Base-by-base conservation (phyloP, 2,329 filamentous ascomycete genomes). In the Epichloe scottii region DNA sequence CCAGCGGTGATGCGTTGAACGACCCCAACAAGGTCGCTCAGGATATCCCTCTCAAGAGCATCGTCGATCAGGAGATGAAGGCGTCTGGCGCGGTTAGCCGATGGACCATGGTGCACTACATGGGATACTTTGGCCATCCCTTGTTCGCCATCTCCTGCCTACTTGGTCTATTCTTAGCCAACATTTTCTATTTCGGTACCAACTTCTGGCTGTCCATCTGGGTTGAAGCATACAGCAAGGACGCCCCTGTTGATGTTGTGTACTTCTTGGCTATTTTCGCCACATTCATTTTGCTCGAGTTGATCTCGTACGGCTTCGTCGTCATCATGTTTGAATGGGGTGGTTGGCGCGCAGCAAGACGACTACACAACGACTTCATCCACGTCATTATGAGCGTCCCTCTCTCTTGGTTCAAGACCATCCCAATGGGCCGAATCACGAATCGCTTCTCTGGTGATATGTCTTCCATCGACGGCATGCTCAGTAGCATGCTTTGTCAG, bases 391-490 rank as follows among this genome's bases (percentile, higher is more conserved):
- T 81, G 64, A 66, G 68, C 23, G 78, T 77, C 3, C 73, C 78
- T 1, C 65, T 81, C 10, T 71, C 73, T 4, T 81, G 77, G 77
- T 80, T 76, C 57, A 77, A 78, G 58, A 62, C 73, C 45, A 70
- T 76, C 1, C 72, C 77, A 0, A 69, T 76, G 15, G 73, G 76
- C 12, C 71, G 76, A 40, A 70, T 77, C 51, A 69, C 75, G 50
- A 78, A 79, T 57, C 72, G 78, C 12, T 77, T 80, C 55, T 74
- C 75, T 1, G 74, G 76, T 37, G 77, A 81, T 53, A 78, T 79
- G 60, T 68, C 70, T n/a, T 77, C 76, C 0, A 69, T 81, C 48
- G 78, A 81, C 55, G 71, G 68, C 7, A 58, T 64, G 1, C 61
- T 81, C 6, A 68, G 71, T 19, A 63, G 66, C 2, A 69, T 75